Evolutionary conservation across 495 filamentous ascomycete species (phyloP).

Genomic region (Penicillium waksmanii): DNA sequence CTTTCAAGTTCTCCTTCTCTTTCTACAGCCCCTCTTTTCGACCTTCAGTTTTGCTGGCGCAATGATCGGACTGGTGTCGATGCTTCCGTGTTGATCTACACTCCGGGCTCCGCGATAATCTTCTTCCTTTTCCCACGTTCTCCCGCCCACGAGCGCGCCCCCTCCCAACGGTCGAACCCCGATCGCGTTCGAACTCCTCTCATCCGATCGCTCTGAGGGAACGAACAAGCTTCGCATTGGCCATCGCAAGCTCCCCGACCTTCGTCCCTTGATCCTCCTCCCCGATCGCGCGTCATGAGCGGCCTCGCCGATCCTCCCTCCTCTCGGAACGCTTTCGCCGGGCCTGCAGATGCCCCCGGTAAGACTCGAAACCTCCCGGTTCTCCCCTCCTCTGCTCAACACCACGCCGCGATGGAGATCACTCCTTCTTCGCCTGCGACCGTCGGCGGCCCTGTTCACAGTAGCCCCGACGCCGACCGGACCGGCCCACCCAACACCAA

Average conservation of each 20-base stretch:
- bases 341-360: conserved; percentile 40
- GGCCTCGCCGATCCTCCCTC: conserved; percentile 49
- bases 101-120: conserved; percentile 28
- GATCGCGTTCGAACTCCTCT: conserved; percentile 3
- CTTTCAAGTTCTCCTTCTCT: background rate
- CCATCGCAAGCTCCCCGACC: background rate
- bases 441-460: conserved; percentile 42
- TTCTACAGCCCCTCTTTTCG: background rate
- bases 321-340: conserved; percentile 40
- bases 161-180: conserved; percentile 14
- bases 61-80: conserved; percentile 31
- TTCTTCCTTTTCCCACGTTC: conserved; percentile 36
- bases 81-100: conserved; percentile 40
- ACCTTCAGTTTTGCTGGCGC: conserved; percentile 34
- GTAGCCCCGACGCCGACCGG: conserved; percentile 53
- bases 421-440: conserved; percentile 49
- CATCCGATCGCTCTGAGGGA: background rate
- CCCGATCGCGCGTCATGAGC: conserved; percentile 43
- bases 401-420: conserved; percentile 53
- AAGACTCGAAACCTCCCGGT: conserved; percentile 52
- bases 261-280: conserved; percentile 2
- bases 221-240: background rate
- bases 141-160: conserved; percentile 30
- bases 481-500: conserved; percentile 42
- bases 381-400: conserved; percentile 44